These are phyloP conservation scores for Neofusicoccum cordaticola DNA, from an alignment of 2,329 filamentous ascomycete species.

Conservation along the genomic window DNA sequence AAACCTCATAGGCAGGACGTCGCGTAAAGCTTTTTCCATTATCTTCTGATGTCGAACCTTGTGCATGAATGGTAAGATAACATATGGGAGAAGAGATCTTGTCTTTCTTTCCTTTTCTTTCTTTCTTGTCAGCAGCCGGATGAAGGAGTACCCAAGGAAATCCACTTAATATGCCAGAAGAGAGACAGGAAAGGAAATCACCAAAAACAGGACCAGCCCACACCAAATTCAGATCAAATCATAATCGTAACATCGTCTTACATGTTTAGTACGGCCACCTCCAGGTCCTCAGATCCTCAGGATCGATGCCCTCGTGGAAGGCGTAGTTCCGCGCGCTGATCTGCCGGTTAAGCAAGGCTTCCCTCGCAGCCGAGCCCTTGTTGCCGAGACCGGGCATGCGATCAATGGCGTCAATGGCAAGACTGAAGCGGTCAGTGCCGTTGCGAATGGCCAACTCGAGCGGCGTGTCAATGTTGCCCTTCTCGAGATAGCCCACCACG, in stretches of 20 bases:
- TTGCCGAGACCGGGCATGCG: slow-evolving; percentile 62
- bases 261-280: slow-evolving; percentile 53
- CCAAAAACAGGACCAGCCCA: neutral
- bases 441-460: slow-evolving; percentile 77
- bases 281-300: slow-evolving; percentile 64
- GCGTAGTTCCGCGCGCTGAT: slow-evolving; percentile 63
- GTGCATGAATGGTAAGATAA: too few species aligned
- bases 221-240: neutral
- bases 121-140: neutral
- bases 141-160: neutral
- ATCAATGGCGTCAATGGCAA: slow-evolving; percentile 76
- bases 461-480: slow-evolving; percentile 80
- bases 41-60: too few species aligned
- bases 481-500: slow-evolving; percentile 77
- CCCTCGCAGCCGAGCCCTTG: slow-evolving; percentile 59
- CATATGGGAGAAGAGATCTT: neutral
- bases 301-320: slow-evolving; percentile 68
- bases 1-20: too few species aligned
- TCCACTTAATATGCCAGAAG: neutral
- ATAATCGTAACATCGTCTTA: neutral
- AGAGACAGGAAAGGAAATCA: neutral
- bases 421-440: slow-evolving; percentile 71
- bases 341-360: slow-evolving; percentile 63
- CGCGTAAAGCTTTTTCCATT: too few species aligned
- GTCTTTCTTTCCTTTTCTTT: neutral